A percentile compares a stretch with the other conserved stretches of the same genome.
Evolutionary conservation across 306 rosid species (phyloP).

Genomic region (Acacia confusa): DNA sequence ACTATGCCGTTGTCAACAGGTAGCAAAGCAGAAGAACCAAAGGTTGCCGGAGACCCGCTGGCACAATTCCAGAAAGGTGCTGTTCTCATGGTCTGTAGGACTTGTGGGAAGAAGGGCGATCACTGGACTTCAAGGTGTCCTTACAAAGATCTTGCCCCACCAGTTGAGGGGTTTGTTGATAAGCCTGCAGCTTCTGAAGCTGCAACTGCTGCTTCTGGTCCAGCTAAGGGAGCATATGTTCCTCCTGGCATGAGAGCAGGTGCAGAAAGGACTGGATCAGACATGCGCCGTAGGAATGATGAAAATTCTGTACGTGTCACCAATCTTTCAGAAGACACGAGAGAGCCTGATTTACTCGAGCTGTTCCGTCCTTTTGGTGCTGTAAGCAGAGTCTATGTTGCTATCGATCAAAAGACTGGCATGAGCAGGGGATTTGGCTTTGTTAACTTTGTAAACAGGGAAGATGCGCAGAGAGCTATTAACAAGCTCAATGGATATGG

Average conservation of each 20-base stretch:
- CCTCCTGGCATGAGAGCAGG: conserved; percentile 86
- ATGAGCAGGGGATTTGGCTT: conserved; percentile 96
- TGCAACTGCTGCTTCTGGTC: conserved; percentile 35
- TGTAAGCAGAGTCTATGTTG: conserved; percentile 90
- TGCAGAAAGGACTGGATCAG: conserved; percentile 68
- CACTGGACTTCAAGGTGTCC: conserved; percentile 98
- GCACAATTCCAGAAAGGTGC: conserved; percentile 64
- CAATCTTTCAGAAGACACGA: conserved; percentile 91
- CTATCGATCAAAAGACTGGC: conserved; percentile 84
- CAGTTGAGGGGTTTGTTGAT: conserved; percentile 55
- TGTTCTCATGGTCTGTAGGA: conserved; percentile 88
- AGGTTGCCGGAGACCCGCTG: conserved; percentile 61
- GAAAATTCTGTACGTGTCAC: conserved; percentile 96
- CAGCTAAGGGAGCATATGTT: conserved; percentile 69
- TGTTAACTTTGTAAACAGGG: conserved; percentile 89
- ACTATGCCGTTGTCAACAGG: conserved; percentile 47
- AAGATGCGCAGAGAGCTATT: conserved; percentile 94
- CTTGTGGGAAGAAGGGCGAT: conserved; percentile 95
- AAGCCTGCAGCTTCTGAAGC: conserved; percentile 58
- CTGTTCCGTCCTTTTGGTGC: conserved; percentile 91
- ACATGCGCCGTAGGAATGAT: conserved; percentile 91
- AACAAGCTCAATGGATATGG: conserved; percentile 94
- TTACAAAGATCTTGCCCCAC: conserved; percentile 80
- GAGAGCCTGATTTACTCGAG: conserved; percentile 90
- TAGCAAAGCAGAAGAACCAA: conserved; percentile 72